Percentiles rank a stretch among this genome's conserved stretches.
Conservation (phyloP, 345 rosid species). For the Murraya koenigii region DNA sequence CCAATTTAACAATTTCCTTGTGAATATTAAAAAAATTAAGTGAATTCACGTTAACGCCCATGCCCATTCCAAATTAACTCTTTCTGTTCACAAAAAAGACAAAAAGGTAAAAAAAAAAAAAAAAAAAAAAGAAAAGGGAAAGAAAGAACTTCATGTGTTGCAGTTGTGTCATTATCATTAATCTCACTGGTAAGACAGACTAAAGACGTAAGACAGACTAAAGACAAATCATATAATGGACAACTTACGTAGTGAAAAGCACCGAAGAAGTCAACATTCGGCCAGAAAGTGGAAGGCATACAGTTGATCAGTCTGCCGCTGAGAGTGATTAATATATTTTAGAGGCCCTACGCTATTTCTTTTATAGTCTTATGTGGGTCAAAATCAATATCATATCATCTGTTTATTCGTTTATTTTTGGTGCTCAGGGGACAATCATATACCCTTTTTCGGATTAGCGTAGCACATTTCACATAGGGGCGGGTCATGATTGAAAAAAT, state of each 20-base stretch:
- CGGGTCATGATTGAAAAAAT: too few species aligned
- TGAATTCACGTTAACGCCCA: too few species aligned
- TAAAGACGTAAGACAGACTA: too few species aligned
- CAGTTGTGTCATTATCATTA: background rate
- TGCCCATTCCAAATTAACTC: too few species aligned
- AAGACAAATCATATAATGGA: background rate
- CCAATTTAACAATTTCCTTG: too few species aligned
- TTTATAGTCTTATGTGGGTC: background rate
- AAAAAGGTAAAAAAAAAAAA: too few species aligned
- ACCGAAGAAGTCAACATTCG: background rate
- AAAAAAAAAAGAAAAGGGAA: too few species aligned
- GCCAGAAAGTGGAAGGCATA: background rate
- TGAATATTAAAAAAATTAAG: too few species aligned
- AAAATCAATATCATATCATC: too few species aligned
- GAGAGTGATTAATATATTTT: background rate
- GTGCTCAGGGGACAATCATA: too few species aligned
- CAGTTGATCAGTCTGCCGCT: background rate
- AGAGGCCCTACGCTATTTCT: background rate
- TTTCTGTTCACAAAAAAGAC: background rate
- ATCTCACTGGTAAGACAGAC: background rate
- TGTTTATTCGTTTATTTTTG: background rate
- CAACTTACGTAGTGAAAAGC: background rate
- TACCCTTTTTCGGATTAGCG: too few species aligned
- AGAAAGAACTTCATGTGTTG: background rate
- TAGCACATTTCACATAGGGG: too few species aligned